A percentile compares a stretch with the other conserved stretches of the same genome.
These are phyloP conservation scores for Coccomyxa sp. DNA, from an alignment of 139 green algal genomes.

Conservation along the genomic window DNA sequence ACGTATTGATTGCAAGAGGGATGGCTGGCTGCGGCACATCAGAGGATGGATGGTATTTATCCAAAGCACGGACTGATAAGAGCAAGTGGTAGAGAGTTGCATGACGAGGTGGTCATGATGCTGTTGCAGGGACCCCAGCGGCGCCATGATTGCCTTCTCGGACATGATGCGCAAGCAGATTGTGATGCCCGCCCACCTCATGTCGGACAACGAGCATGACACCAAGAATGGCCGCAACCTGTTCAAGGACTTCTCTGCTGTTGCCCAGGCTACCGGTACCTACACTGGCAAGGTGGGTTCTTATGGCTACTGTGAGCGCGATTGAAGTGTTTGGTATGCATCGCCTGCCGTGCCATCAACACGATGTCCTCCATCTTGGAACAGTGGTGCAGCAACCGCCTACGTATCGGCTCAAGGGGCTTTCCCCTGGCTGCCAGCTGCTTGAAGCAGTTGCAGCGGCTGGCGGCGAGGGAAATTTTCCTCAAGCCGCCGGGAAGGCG, in stretches of 20 bases:
- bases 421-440: too few relatives aligned
- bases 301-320: background rate
- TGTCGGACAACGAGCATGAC: slow-evolving; percentile 87
- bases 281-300: slow-evolving; percentile 48
- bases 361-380: too few relatives aligned
- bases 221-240: slow-evolving; percentile 66
- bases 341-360: background rate
- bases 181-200: slow-evolving; percentile 96
- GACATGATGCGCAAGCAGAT: slow-evolving; percentile 99
- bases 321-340: too few relatives aligned
- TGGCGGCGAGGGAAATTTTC: too few relatives aligned
- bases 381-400: too few relatives aligned
- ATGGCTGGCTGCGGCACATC: background rate
- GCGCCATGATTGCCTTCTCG: slow-evolving; percentile 86
- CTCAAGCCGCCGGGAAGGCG: too few relatives aligned
- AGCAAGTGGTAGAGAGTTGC: too few relatives aligned
- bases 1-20: background rate
- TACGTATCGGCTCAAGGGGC: too few relatives aligned
- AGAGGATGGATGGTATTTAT: background rate
- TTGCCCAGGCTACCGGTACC: slow-evolving; percentile 82
- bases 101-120: background rate
- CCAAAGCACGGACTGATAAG: too few relatives aligned
- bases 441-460: too few relatives aligned
- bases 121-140: slow-evolving; percentile 71
- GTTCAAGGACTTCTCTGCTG: slow-evolving; percentile 90